These are phyloP conservation scores for Crucibulum laeve DNA, from an alignment of 768 basidiomycete genomes.

Conservation along the genomic window DNA sequence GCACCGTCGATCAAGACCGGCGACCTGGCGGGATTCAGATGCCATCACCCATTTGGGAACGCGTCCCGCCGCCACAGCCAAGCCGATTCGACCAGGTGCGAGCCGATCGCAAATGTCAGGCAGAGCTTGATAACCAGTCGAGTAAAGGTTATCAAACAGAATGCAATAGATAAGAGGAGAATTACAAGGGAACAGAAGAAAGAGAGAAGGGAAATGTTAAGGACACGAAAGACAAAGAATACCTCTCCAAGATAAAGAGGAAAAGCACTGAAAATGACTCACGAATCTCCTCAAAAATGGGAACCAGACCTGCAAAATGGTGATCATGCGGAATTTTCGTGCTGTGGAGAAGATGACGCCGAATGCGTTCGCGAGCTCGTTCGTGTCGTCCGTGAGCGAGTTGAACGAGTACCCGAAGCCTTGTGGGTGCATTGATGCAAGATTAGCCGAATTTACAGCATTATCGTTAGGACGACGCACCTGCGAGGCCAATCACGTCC, in stretches of 20 bases:
- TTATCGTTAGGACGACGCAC: constrained; percentile 20
- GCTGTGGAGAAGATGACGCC: constrained; percentile 49
- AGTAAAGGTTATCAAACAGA: too few relatives aligned
- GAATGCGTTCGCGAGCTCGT: constrained; percentile 55
- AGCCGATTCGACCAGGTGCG: not conserved
- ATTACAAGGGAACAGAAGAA: constrained; percentile 3
- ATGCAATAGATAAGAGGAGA: not conserved
- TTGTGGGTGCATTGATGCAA: constrained; percentile 13
- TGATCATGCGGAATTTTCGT: constrained; percentile 46
- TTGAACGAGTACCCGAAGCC: constrained; percentile 62
- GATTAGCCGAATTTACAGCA: not conserved
- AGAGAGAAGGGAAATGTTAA: not conserved
- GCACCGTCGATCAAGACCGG: not conserved
- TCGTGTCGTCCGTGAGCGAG: constrained; percentile 40
- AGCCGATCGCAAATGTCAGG: too few relatives aligned
- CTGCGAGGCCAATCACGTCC: constrained; percentile 66
- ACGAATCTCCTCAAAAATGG: constrained; percentile 51
- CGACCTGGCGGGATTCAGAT: not conserved
- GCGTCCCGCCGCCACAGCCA: not conserved
- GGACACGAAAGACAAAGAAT: not conserved
- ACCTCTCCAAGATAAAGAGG: too few relatives aligned
- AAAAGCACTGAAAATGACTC: too few relatives aligned
- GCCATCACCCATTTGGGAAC: not conserved
- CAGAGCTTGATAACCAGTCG: too few relatives aligned
- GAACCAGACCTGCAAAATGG: constrained; percentile 55